Evolutionary conservation across 441 rosid species (phyloP).

Genomic region (Erysimum pusillum): DNA sequence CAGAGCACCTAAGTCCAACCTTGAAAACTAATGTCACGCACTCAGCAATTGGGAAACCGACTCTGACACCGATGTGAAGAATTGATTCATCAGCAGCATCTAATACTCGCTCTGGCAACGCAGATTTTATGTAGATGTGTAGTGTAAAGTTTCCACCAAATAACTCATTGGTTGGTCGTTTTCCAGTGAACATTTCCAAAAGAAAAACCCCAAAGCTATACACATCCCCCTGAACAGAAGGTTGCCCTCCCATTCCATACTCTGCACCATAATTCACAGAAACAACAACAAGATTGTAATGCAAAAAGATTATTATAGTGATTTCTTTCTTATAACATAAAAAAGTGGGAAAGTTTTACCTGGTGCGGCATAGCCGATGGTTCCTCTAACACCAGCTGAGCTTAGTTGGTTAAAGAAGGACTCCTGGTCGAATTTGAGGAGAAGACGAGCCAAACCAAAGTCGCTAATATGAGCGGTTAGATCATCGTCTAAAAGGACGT

Average conservation of each 20-base stretch:
- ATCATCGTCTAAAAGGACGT: conserved; percentile 29
- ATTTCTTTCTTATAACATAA: neutral
- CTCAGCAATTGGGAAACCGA: conserved; percentile 11
- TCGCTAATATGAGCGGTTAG: conserved; percentile 36
- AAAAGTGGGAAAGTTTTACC: conserved; percentile 6
- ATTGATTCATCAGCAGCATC: conserved; percentile 16
- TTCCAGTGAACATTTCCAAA: conserved; percentile 27
- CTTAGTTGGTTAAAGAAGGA: conserved; percentile 14
- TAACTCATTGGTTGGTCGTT: conserved; percentile 36
- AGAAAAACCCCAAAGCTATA: conserved; percentile 21
- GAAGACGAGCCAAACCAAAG: conserved; percentile 32
- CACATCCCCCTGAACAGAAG: conserved; percentile 42
- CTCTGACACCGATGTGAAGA: conserved; percentile 4
- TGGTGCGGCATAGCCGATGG: conserved; percentile 45
- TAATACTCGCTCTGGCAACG: conserved; percentile 14
- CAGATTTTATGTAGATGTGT: conserved; percentile 21
- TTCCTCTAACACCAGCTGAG: conserved; percentile 41
- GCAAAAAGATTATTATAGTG: neutral
- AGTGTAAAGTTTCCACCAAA: conserved; percentile 37
- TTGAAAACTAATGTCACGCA: conserved; percentile 15
- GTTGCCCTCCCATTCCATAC: conserved; percentile 44
- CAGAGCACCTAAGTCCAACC: conserved; percentile 41
- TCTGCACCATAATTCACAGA: conserved; percentile 23
- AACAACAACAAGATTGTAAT: neutral
- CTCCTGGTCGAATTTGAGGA: neutral